Evolutionary conservation across 345 rosid genomes (phyloP), one percentile per base, ranked within the genome.

Genomic region (Camelina sativa): DNA sequence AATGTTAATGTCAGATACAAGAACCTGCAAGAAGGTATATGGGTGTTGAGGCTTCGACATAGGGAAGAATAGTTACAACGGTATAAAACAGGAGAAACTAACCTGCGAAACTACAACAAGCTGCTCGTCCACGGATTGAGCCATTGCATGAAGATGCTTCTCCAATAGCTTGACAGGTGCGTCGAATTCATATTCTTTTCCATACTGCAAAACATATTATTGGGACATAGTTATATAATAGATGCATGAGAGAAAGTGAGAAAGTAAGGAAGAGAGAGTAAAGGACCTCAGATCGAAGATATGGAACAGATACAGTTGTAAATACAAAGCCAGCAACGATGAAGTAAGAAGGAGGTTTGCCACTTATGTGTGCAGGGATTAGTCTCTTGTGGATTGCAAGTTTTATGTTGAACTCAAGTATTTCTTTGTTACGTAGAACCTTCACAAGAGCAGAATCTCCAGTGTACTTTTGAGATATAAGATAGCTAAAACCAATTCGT

Each of bases 31-130:
- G 57, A 41, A 16, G 32, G 6, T 25, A 23, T 6, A 65, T 41
- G 16, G 22, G 17, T 32, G 62, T 60, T 75, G 50, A 61, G 63
- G 6, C 22, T 69, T 62, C 0, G 11, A 53, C 25, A 53, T 25
- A 20, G 11, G 28, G 71, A 44, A 9, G 11, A 15, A 20, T 13
- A 43, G 3, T 22, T 5, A 11, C 15, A 51, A 47, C 10, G 1
- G 8, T n/a, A 0, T n/a, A 20, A 46, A n/a, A 47, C 20, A n/a
- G 20, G 20, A 44, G 23, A 48, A 48, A 38, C 67, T 43, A 37
- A 89, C 98, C 96, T 89, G 98, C 34, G 98, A 93, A 58, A 93
- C 85, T 23, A 93, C 97, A 77, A 89, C 92, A 55, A 93, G 89
- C 79, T 93, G 97, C 80, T 89, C 96, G 71, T 89, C 92, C 44